Percentiles rank a stretch among this genome's conserved stretches.
phyloP scores from a whole-genome alignment of 306 rosid genomes.

The Heteromeles arbutifolia region DNA sequence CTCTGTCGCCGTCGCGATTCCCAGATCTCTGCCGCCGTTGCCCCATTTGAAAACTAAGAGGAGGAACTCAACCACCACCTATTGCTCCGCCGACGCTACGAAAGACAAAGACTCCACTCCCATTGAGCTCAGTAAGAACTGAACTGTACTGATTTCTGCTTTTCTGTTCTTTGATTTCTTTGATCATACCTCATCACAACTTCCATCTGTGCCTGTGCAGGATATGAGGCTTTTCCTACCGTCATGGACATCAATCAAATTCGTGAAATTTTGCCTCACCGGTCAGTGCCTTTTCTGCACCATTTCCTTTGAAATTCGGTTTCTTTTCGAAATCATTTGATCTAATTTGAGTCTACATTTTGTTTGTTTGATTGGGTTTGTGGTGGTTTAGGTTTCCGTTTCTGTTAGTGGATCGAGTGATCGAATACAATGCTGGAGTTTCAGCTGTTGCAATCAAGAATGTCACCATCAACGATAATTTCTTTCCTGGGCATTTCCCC shows the following conservation, averaged over 20 bases:
- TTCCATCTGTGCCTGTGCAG: conserved; percentile 24
- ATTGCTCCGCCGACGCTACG: conserved; percentile 32
- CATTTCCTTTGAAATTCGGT: not conserved
- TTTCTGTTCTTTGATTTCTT: not conserved
- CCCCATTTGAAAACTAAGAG: conserved; percentile 15
- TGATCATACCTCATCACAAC: not conserved
- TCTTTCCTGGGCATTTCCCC: conserved; percentile 96
- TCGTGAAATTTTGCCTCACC: conserved; percentile 78
- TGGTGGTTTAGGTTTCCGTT: conserved; percentile 65
- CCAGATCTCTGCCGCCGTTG: conserved; percentile 29
- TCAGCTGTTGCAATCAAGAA: conserved; percentile 50
- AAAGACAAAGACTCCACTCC: conserved; percentile 37
- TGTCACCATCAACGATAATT: conserved; percentile 77
- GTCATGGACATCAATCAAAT: conserved; percentile 81
- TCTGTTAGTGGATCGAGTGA: conserved; percentile 87
- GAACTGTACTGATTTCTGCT: not conserved
- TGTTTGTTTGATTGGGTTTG: not conserved
- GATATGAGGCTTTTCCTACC: conserved; percentile 70
- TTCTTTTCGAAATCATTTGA: too few relatives aligned
- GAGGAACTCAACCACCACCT: conserved; percentile 17
- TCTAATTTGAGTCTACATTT: not conserved
- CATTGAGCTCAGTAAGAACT: conserved; percentile 45
- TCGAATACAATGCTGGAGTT: conserved; percentile 37
- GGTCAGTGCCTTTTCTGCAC: conserved; percentile 27
- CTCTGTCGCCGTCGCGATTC: conserved; percentile 10